Evolutionary conservation across 148 eudicot species (phyloP).

Genomic region (Oxyria digyna): DNA sequence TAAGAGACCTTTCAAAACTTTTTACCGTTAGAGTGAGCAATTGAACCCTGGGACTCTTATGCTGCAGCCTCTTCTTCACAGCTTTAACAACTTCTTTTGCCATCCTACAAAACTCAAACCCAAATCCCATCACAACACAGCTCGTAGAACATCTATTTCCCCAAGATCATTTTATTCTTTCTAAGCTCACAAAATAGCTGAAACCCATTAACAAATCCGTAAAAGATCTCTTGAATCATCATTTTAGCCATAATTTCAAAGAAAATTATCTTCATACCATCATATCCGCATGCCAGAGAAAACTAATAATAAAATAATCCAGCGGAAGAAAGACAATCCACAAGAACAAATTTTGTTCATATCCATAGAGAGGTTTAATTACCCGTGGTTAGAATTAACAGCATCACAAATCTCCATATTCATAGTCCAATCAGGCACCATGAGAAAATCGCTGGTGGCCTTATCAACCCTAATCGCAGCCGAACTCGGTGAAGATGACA

Average conservation of each 20-base stretch:
- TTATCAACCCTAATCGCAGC: conserved; percentile 63
- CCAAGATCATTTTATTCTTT: background rate
- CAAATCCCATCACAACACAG: background rate
- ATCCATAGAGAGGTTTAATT: conserved; percentile 3
- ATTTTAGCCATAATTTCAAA: background rate
- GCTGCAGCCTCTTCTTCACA: conserved; percentile 78
- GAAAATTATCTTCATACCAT: background rate
- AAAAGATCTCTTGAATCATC: background rate
- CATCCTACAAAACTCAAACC: conserved; percentile 29
- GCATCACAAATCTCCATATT: conserved; percentile 87
- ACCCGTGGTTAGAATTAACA: conserved; percentile 61
- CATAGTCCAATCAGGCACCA: conserved; percentile 84
- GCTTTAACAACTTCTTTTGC: conserved; percentile 83
- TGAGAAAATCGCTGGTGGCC: conserved; percentile 87
- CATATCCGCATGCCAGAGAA: background rate
- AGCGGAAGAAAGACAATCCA: background rate
- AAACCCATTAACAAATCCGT: background rate
- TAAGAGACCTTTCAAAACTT: background rate
- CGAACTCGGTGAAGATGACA: conserved; percentile 33
- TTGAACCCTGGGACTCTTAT: conserved; percentile 84
- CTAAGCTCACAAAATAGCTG: background rate
- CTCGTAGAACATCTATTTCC: background rate
- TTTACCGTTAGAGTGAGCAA: conserved; percentile 86
- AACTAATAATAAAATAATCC: background rate
- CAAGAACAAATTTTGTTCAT: background rate